These are phyloP conservation scores for Penicillium chermesinum DNA, from an alignment of 495 filamentous ascomycete genomes.

Conservation along the genomic window DNA sequence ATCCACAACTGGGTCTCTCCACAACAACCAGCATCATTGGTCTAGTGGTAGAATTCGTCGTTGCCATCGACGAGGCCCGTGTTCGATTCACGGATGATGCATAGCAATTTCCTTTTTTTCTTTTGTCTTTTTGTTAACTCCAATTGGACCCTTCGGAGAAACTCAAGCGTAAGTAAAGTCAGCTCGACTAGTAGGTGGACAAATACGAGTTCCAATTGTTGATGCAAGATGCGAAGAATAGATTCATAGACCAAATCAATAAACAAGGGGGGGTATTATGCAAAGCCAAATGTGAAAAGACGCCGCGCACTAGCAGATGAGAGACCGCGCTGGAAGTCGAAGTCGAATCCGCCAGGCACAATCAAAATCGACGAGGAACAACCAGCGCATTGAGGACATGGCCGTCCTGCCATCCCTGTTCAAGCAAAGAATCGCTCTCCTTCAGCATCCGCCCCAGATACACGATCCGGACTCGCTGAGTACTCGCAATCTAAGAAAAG, in stretches of 20 bases:
- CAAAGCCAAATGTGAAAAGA: constrained; percentile 20
- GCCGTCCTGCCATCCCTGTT: constrained; percentile 71
- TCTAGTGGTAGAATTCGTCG: constrained; percentile 58
- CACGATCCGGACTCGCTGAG: constrained; percentile 59
- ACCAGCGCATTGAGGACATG: constrained; percentile 79
- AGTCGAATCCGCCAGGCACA: constrained; percentile 17
- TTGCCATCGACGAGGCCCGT: constrained; percentile 56
- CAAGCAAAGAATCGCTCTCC: constrained; percentile 55
- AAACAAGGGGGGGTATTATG: constrained; percentile 37
- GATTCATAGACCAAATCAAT: constrained; percentile 2
- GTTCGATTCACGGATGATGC: constrained; percentile 56
- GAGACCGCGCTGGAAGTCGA: background rate
- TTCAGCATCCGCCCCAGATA: constrained; percentile 77
- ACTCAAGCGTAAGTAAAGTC: too few species aligned
- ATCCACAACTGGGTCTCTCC: background rate
- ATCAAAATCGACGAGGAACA: constrained; percentile 43
- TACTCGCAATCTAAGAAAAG: constrained; percentile 37
- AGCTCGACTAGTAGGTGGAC: too few species aligned
- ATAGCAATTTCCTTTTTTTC: constrained; percentile 11
- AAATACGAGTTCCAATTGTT: too few species aligned
- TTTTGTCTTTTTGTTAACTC: constrained; percentile 1
- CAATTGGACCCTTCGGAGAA: background rate
- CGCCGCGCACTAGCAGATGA: constrained; percentile 13
- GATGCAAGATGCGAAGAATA: background rate
- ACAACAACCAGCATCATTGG: constrained; percentile 44